Percentiles rank a stretch among this genome's conserved stretches.
Conservation (phyloP, 306 rosid species). For the Prunus fruticosa region DNA sequence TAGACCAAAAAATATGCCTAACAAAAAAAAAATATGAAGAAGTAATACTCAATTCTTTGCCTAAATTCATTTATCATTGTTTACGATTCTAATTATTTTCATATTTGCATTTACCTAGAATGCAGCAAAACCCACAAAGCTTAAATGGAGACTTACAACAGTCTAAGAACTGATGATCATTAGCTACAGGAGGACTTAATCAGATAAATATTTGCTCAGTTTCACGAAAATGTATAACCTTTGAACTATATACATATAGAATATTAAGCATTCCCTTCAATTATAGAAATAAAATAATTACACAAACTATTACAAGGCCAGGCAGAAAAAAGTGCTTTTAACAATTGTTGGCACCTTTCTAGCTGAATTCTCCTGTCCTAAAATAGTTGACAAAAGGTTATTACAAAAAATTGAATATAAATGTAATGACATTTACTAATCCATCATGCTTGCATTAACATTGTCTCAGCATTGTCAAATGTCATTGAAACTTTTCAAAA, state of each 20-base stretch:
- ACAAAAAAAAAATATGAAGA: not conserved
- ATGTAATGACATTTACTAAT: not conserved
- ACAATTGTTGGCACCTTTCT: not conserved
- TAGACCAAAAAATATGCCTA: not conserved
- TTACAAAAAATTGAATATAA: not conserved
- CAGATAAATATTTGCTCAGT: not conserved
- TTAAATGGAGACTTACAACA: not conserved
- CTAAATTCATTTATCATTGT: not conserved
- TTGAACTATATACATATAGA: not conserved
- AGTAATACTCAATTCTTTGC: not conserved
- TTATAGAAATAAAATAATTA: not conserved
- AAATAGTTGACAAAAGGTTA: not conserved
- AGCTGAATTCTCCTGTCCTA: not conserved
- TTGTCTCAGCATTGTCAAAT: not conserved
- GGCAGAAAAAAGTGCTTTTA: not conserved
- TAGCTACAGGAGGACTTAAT: not conserved
- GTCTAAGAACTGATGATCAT: not conserved
- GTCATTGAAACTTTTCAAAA: not conserved
- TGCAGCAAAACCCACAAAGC: not conserved
- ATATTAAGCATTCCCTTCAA: not conserved
- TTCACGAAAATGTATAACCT: not conserved
- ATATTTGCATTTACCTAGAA: not conserved
- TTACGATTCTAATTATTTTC: not conserved
- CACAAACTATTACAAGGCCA: not conserved
- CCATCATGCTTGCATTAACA: not conserved